A percentile compares a stretch with the other conserved stretches of the same genome.
Evolutionary conservation across 176 grass and related monocot genomes (phyloP).

Genomic region (Triticum timopheevii): DNA sequence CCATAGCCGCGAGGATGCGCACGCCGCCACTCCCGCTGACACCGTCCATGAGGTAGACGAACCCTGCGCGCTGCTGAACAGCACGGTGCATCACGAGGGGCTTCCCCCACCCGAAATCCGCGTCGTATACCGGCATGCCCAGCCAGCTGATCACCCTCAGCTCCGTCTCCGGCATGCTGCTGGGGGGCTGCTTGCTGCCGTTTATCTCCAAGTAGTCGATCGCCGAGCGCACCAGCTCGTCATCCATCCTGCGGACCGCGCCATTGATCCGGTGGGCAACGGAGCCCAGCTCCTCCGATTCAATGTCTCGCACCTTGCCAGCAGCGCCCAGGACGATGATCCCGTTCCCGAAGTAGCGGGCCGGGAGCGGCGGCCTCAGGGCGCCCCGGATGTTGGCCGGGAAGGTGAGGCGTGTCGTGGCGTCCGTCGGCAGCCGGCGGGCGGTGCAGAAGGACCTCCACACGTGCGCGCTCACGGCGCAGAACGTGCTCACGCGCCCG

Average conservation of each 20-base stretch:
- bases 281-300: background rate
- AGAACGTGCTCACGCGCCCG: background rate
- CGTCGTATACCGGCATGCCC: background rate
- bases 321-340: background rate
- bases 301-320: background rate
- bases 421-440: background rate
- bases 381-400: background rate
- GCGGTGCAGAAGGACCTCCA: background rate
- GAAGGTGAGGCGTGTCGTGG: background rate
- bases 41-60: too few relatives aligned
- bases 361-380: background rate
- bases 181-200: background rate
- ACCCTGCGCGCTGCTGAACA: too few relatives aligned
- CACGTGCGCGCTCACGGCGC: background rate
- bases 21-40: too few relatives aligned
- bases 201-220: background rate
- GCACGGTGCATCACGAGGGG: background rate
- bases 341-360: background rate
- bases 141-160: background rate
- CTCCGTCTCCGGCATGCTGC: background rate
- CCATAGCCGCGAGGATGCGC: too few relatives aligned
- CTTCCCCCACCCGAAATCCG: background rate
- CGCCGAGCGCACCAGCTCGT: background rate
- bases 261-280: background rate
- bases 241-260: background rate